Conservation (phyloP, 805 yeast genomes). For the Candida qinlingensis region DNA sequence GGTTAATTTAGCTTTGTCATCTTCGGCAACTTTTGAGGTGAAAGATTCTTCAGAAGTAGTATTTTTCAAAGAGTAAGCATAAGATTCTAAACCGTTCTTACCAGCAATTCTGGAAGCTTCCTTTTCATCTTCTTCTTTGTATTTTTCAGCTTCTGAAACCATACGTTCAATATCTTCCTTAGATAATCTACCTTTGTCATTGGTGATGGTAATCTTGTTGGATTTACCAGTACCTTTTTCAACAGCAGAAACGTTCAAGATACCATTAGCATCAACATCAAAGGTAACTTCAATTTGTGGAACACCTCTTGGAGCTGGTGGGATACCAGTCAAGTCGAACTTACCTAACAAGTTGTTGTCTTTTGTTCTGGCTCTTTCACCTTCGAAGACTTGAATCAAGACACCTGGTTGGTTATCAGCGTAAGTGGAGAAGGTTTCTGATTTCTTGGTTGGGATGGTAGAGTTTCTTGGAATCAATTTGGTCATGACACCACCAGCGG, state of each 20-base stretch:
- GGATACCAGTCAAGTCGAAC: conserved; percentile 93
- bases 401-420: conserved; percentile 99
- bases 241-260: conserved; percentile 90
- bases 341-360: conserved; percentile 96
- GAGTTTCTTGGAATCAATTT: conserved; percentile 49
- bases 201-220: conserved; percentile 94
- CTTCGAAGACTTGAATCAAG: conserved; percentile 93
- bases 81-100: conserved; percentile 93
- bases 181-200: conserved; percentile 97
- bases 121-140: conserved; percentile 92
- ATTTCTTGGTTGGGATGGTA: conserved; percentile 88
- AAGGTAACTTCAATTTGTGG: conserved; percentile 98
- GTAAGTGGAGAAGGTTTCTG: conserved; percentile 93
- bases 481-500: conserved; percentile 99
- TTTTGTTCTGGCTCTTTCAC: conserved; percentile 95
- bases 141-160: conserved; percentile 97
- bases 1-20: conserved; percentile 62
- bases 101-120: conserved; percentile 90
- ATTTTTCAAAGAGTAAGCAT: conserved; percentile 89
- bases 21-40: conserved; percentile 73
- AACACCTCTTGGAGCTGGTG: conserved; percentile 98
- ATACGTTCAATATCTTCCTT: conserved; percentile 97
- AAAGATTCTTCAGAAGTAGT: conserved; percentile 68
- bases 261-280: conserved; percentile 96
- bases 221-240: conserved; percentile 99